Base-by-base conservation (phyloP, 805 yeast genomes). In the Kodamaea kaohsiungensis region DNA sequence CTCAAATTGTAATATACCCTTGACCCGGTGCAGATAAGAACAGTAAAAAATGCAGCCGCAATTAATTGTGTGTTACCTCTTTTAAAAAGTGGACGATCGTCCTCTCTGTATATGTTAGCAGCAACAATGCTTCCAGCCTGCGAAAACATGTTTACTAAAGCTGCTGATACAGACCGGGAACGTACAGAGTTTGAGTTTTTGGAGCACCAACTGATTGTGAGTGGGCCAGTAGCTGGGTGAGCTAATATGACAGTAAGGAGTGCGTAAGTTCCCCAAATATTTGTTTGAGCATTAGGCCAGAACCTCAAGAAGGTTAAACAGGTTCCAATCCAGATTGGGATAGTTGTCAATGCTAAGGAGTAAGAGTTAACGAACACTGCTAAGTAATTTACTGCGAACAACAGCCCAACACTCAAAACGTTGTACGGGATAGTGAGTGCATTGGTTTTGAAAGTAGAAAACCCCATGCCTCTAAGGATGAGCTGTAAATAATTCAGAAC, bases 101-200 rank as follows among this genome's bases (percentile, higher is more conserved):
- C 78, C 1, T 65, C 64, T 48, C 85, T 67, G 66, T 87, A 87
- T 6, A 87, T 76, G 60, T 86, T 81, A 7, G 84, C 71, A 2
- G 83, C 70, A 8, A 80, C 70, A 48, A 87, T 83, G 16, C 73
- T 66, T 1, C 84, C 87, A 0, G 82, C 72, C 63, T 87, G 91
- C 0, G 82, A 82, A 64, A 77, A 79, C 76, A 86, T 84, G 61
- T 86, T 87, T 62, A 82, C 85, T 47, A 87, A 54, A 0, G 91
- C 84, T 0, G 89, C 82, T 12, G 87, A 78, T 3, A 87, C 84
- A 0, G 91, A 81, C 59, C 92, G 72, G 2, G 83, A 71, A n/a
- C 86, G 69, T 25, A 87, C 87, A 0, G 86, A 75, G 64, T 83
- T 81, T 8, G 89, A 78, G 60, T 86, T 86, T 27, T 81, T 66